These are phyloP conservation scores for Amesomyces nigricolor DNA, from an alignment of 2,329 filamentous ascomycete species.

Conservation along the genomic window DNA sequence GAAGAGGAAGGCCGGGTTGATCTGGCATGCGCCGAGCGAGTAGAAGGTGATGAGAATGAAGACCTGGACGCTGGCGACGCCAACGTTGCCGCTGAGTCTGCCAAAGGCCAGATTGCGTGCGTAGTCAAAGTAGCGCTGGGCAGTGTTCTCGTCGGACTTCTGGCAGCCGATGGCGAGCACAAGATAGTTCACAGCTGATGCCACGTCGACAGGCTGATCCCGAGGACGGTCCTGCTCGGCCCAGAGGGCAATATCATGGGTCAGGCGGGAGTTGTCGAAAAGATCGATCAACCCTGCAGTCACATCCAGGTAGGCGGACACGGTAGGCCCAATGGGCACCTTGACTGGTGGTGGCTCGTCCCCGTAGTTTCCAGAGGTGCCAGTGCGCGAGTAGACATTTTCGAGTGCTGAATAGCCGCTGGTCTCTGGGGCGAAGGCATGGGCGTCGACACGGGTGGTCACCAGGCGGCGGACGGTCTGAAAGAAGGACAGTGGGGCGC, in stretches of 20 bases:
- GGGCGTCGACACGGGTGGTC: constrained; percentile 42
- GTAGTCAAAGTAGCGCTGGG: constrained; percentile 45
- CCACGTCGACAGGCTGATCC: constrained; percentile 34
- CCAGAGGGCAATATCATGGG: constrained; percentile 40
- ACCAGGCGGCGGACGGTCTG: constrained; percentile 50
- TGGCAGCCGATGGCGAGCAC: constrained; percentile 47
- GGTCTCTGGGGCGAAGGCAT: constrained; percentile 47
- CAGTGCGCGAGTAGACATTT: constrained; percentile 31
- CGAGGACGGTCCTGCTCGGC: constrained; percentile 30
- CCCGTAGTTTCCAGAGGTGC: constrained; percentile 1
- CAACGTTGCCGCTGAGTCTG: constrained; percentile 42
- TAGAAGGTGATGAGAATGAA: constrained; percentile 48
- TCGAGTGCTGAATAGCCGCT: constrained; percentile 47
- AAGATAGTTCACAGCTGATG: constrained; percentile 43
- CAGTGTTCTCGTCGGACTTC: constrained; percentile 36
- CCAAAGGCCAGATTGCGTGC: constrained; percentile 42
- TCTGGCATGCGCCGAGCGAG: constrained; percentile 50
- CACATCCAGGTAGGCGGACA: constrained; percentile 35
- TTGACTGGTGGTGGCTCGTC: constrained; percentile 28
- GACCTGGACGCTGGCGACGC: constrained; percentile 45
- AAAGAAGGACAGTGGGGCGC: constrained; percentile 51
- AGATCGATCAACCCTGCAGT: constrained; percentile 45
- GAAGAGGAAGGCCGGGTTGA: constrained; percentile 50
- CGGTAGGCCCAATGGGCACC: constrained; percentile 26
- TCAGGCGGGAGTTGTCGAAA: constrained; percentile 39